A percentile compares a stretch with the other conserved stretches of the same genome.
phyloP scores from a whole-genome alignment of 345 rosid genomes.

The Ceriops decandra region DNA sequence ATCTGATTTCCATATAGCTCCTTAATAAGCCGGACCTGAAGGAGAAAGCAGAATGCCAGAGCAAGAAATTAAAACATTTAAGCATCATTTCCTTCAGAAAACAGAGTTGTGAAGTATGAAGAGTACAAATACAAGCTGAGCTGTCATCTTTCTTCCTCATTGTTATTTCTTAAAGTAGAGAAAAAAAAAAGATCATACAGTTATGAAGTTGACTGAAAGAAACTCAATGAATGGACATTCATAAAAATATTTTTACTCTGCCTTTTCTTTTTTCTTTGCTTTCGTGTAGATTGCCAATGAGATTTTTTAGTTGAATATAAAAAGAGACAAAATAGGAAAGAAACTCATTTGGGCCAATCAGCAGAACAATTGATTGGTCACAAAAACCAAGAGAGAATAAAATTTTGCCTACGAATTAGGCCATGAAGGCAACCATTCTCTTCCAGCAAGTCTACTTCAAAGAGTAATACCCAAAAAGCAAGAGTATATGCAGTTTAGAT shows the following conservation, averaged over 20 bases:
- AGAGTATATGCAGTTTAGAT: background rate
- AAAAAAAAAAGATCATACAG: background rate
- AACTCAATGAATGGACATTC: background rate
- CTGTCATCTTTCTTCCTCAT: no score
- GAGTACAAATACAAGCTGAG: no score
- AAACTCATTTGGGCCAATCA: background rate
- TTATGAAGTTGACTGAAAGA: background rate
- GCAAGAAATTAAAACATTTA: slow-evolving; percentile 5
- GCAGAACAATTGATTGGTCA: background rate
- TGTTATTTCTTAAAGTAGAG: no score
- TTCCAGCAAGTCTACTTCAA: slow-evolving; percentile 2
- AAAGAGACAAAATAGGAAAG: background rate
- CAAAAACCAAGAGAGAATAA: no score
- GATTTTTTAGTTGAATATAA: background rate
- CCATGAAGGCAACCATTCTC: background rate
- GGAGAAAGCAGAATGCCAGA: background rate
- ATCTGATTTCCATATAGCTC: slow-evolving; percentile 94
- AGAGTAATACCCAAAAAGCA: background rate
- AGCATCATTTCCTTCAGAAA: background rate
- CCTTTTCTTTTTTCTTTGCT: background rate
- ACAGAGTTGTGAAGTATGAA: no score
- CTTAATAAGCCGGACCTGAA: slow-evolving; percentile 83
- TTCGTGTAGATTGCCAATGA: background rate
- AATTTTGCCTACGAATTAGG: no score
- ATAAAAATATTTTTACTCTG: background rate